Percentiles rank a stretch among this genome's conserved stretches.
Evolutionary conservation across 306 rosid species (phyloP).

Genomic region (Dryas octopetala): DNA sequence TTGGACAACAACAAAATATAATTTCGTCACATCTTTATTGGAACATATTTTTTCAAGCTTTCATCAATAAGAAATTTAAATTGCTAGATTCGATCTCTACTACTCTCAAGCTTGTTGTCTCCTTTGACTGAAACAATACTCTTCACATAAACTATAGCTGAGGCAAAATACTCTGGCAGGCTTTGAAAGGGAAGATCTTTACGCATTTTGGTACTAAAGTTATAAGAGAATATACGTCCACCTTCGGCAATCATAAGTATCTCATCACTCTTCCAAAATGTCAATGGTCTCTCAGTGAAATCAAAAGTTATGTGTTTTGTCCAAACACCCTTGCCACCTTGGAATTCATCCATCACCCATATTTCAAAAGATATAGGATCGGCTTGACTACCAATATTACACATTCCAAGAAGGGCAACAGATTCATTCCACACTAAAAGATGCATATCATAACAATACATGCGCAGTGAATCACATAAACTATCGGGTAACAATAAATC

Average conservation of each 20-base stretch:
- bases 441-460: too few relatives aligned
- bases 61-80: background rate
- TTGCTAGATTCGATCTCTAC: background rate
- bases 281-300: background rate
- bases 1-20: background rate
- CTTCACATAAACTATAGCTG: background rate
- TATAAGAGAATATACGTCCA: background rate
- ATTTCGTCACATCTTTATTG: background rate
- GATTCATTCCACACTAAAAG: too few relatives aligned
- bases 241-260: background rate
- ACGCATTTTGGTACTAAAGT: background rate
- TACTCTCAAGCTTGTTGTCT: background rate
- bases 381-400: too few relatives aligned
- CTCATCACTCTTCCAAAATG: background rate
- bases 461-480: too few relatives aligned
- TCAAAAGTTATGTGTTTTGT: background rate
- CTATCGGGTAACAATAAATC: too few relatives aligned
- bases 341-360: too few relatives aligned
- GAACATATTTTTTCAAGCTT: background rate
- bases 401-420: too few relatives aligned
- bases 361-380: too few relatives aligned
- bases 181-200: background rate
- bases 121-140: background rate
- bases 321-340: background rate
- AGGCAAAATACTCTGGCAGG: background rate